Evolutionary conservation across 805 yeast genomes (phyloP).

Genomic region (Candida krabiensis): DNA sequence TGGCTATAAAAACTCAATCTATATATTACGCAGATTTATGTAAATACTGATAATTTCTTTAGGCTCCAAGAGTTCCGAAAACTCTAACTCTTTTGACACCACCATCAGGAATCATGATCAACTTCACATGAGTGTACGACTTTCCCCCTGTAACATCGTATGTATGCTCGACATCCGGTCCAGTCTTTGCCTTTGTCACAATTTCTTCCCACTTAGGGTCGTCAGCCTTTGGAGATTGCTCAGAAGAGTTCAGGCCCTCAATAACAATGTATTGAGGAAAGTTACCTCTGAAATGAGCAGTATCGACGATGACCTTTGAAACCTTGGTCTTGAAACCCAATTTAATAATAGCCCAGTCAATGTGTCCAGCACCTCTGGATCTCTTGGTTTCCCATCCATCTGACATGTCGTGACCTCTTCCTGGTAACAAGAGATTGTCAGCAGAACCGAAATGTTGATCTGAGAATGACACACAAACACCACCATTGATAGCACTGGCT

Average conservation of each 20-base stretch:
- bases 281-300: conserved; percentile 93
- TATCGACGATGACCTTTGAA: conserved; percentile 69
- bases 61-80: conserved; percentile 57
- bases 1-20: no score
- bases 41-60: no score
- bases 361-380: conserved; percentile 79
- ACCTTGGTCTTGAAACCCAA: conserved; percentile 68
- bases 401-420: conserved; percentile 94
- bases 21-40: no score
- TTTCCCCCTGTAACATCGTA: conserved; percentile 38
- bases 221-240: conserved; percentile 40
- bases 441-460: conserved; percentile 96
- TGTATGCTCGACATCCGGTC: conserved; percentile 80
- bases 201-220: conserved; percentile 58
- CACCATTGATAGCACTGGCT: conserved; percentile 85
- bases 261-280: conserved; percentile 80
- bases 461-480: conserved; percentile 76
- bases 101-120: conserved; percentile 93
- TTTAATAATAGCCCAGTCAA: conserved; percentile 87
- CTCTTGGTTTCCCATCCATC: conserved; percentile 99
- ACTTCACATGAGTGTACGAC: conserved; percentile 64
- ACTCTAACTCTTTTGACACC: conserved; percentile 92
- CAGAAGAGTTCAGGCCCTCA: conserved; percentile 51
- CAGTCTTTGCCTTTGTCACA: conserved; percentile 69
- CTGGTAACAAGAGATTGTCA: conserved; percentile 85